phyloP scores from a whole-genome alignment of 805 yeast species.

The Hermanozyma aechmeae region DNA sequence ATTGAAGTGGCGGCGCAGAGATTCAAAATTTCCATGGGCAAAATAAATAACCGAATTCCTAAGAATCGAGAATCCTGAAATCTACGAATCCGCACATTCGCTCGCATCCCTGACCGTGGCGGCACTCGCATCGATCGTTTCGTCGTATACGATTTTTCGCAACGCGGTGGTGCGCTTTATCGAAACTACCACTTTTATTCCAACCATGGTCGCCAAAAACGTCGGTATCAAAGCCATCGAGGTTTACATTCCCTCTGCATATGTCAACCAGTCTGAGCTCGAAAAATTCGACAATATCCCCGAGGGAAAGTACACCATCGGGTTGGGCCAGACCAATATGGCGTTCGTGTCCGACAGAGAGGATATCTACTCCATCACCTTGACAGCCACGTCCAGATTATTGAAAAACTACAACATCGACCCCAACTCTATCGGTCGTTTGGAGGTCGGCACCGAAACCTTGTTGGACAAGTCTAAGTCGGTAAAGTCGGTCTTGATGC shows the following conservation, averaged over 20 bases:
- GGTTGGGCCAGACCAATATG: conserved; percentile 98
- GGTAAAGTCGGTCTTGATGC: conserved; percentile 92
- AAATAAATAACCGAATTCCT: no score
- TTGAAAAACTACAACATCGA: conserved; percentile 78
- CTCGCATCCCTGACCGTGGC: no score
- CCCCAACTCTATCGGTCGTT: conserved; percentile 74
- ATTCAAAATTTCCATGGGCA: no score
- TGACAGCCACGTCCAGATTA: conserved; percentile 77
- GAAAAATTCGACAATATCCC: conserved; percentile 82
- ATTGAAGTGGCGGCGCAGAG: no score
- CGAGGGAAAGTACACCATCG: conserved; percentile 94
- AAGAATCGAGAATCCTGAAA: no score
- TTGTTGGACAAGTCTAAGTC: conserved; percentile 94
- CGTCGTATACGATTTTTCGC: no score
- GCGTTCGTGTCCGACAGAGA: conserved; percentile 95
- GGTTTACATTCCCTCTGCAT: conserved; percentile 76
- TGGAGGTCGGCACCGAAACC: conserved; percentile 98
- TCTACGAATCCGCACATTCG: no score
- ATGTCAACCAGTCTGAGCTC: conserved; percentile 79
- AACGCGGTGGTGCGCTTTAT: no score
- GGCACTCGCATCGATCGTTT: no score
- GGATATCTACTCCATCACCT: conserved; percentile 88
- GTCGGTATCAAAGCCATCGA: conserved; percentile 97
- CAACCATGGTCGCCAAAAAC: conserved; percentile 50
- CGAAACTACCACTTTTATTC: no score